Percentiles rank a stretch among this genome's conserved stretches.
These are phyloP conservation scores for Echinosophora koreensis DNA, from an alignment of 306 rosid genomes.

Conservation along the genomic window DNA sequence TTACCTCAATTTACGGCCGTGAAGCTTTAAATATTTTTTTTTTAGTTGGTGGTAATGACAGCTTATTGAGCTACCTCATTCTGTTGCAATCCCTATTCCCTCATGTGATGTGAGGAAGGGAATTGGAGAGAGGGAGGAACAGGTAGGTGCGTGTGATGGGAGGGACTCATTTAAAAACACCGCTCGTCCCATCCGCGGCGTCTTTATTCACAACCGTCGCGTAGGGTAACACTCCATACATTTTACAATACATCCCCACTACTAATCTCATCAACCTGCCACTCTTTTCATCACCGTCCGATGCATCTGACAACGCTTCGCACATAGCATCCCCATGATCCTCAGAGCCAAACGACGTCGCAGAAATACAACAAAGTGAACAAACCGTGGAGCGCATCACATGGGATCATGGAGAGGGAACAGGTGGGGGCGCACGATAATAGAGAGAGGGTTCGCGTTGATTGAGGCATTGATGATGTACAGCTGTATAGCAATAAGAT, in stretches of 20 bases:
- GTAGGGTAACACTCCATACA: conserved; percentile 3
- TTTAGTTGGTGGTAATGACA: no score
- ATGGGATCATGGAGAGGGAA: not conserved
- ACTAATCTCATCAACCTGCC: not conserved
- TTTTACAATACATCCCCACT: not conserved
- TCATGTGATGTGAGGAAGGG: no score
- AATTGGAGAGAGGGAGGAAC: no score
- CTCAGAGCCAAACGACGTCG: conserved; percentile 17
- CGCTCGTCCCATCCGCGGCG: conserved; percentile 27
- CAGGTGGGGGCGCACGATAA: conserved; percentile 32
- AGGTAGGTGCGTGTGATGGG: not conserved
- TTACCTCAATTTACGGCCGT: no score
- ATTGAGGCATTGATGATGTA: conserved; percentile 57
- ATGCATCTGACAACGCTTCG: not conserved
- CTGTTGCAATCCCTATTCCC: no score
- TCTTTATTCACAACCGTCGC: conserved; percentile 36
- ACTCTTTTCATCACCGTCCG: not conserved
- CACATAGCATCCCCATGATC: accelerated
- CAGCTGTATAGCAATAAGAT: conserved; percentile 71
- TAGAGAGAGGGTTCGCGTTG: conserved; percentile 35
- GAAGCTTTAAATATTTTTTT: no score
- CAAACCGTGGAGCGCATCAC: not conserved
- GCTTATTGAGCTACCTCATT: no score
- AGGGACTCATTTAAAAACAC: conserved; percentile 25
- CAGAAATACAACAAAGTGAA: no score